Evolutionary conservation across 495 filamentous ascomycete genomes (phyloP).

Genomic region (Chaetomium fimeti): DNA sequence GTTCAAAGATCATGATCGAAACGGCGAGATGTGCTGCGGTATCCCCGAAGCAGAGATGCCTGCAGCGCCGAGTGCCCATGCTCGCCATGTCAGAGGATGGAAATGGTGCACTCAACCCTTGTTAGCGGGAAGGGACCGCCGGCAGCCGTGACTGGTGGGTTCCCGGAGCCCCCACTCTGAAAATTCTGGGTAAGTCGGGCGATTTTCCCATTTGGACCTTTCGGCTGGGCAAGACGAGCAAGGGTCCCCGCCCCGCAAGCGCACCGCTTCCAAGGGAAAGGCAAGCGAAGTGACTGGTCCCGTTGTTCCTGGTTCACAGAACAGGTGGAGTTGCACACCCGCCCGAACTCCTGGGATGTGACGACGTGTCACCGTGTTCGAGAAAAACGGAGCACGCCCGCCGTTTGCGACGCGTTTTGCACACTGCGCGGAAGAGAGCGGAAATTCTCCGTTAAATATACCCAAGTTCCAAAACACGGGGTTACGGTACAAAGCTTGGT

Average conservation of each 20-base stretch:
- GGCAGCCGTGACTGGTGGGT: slow-evolving; percentile 18
- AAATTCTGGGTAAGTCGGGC: slow-evolving; percentile 32
- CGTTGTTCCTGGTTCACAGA: slow-evolving; percentile 17
- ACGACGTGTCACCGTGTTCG: background rate
- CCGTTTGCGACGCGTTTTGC: slow-evolving; percentile 9
- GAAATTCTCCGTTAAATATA: too few species aligned
- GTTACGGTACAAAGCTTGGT: background rate
- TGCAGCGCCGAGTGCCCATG: background rate
- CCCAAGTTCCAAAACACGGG: background rate
- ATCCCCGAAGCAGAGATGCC: background rate
- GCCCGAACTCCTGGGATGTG: slow-evolving; percentile 12
- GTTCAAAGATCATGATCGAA: too few species aligned
- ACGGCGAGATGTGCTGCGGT: background rate
- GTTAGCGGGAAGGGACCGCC: background rate
- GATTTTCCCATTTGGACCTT: slow-evolving; percentile 33
- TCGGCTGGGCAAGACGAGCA: background rate
- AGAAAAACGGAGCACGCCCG: background rate
- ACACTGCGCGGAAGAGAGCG: background rate
- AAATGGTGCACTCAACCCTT: slow-evolving; percentile 6
- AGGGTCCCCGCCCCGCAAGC: slow-evolving; percentile 29
- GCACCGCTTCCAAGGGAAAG: slow-evolving; percentile 27
- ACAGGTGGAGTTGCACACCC: slow-evolving; percentile 9
- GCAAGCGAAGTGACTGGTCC: slow-evolving; percentile 28
- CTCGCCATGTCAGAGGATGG: background rate
- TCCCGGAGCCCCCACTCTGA: slow-evolving; percentile 1